Conservation (phyloP, 805 yeast genomes). For the Lachancea sp. region DNA sequence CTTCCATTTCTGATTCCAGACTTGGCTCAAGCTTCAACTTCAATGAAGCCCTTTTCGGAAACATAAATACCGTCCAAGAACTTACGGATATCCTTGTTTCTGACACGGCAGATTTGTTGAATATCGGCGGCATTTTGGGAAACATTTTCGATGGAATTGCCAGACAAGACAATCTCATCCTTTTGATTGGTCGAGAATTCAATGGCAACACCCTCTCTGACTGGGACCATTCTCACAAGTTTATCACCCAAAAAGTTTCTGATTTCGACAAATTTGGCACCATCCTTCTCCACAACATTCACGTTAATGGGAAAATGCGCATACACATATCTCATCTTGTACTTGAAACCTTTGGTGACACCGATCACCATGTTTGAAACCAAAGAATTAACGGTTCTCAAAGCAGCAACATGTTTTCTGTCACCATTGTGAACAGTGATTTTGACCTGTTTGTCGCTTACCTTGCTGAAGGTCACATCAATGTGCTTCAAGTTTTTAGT, state of each 20-base stretch:
- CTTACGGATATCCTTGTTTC: constrained; percentile 99
- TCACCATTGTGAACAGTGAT: constrained; percentile 96
- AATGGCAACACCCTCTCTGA: constrained; percentile 84
- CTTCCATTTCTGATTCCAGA: background rate
- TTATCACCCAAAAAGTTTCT: constrained; percentile 99
- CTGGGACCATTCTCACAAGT: constrained; percentile 83
- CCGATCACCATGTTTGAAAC: constrained; percentile 93
- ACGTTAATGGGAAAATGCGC: constrained; percentile 99
- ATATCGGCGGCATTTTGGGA: constrained; percentile 98
- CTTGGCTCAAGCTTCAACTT: constrained; percentile 1
- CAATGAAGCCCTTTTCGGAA: constrained; percentile 87
- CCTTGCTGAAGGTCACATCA: constrained; percentile 85
- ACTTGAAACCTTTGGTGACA: constrained; percentile 98
- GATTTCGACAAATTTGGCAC: constrained; percentile 75
- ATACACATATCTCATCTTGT: constrained; percentile 99
- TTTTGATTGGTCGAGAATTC: constrained; percentile 78
- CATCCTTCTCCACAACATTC: constrained; percentile 77
- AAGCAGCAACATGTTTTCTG: constrained; percentile 99
- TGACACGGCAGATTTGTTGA: constrained; percentile 96
- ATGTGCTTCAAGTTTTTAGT: constrained; percentile 91
- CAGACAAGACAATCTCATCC: constrained; percentile 89
- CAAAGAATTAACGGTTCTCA: constrained; percentile 96
- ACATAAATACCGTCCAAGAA: constrained; percentile 99
- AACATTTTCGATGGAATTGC: constrained; percentile 96
- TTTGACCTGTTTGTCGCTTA: constrained; percentile 66